These are phyloP conservation scores for Penicillium sp. DNA, from an alignment of 2,329 filamentous ascomycete genomes.

Conservation along the genomic window DNA sequence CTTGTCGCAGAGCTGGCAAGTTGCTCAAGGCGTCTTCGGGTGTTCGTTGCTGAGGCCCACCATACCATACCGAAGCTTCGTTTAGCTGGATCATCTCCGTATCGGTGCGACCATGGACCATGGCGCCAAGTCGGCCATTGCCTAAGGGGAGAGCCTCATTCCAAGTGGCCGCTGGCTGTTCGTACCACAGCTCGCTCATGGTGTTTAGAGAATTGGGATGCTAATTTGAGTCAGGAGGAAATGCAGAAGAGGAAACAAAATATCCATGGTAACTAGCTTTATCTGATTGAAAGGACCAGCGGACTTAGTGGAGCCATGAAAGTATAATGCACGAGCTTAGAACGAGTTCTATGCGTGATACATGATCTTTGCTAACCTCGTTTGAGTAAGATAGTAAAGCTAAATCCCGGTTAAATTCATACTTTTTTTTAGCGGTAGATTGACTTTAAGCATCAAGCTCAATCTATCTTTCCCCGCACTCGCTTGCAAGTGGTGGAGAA, in stretches of 20 bases:
- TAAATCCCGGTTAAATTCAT: not conserved
- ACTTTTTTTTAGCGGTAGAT: not conserved
- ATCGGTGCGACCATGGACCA: conserved; percentile 48
- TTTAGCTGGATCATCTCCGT: conserved; percentile 50
- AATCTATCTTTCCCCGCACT: conserved; percentile 8
- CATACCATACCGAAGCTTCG: conserved; percentile 52
- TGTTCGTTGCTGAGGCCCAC: conserved; percentile 46
- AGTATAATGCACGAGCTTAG: not conserved
- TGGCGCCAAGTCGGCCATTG: conserved; percentile 49
- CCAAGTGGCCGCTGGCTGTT: conserved; percentile 32
- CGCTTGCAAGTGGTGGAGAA: conserved; percentile 18
- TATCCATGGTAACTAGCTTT: not conserved
- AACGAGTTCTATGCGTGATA: too few relatives aligned
- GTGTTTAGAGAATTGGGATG: not conserved
- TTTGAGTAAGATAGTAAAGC: too few relatives aligned
- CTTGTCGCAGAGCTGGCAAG: conserved; percentile 40
- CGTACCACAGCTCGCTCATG: conserved; percentile 33
- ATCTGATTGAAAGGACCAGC: not conserved
- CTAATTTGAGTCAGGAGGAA: not conserved
- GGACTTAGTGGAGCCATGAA: not conserved
- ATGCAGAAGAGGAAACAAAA: too few relatives aligned
- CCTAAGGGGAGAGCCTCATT: conserved; percentile 49
- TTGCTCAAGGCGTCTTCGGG: conserved; percentile 40
- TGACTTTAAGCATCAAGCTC: not conserved
- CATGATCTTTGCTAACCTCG: too few relatives aligned